These are phyloP conservation scores for Graphilbum fragrans DNA, from an alignment of 2,329 filamentous ascomycete genomes.

Conservation along the genomic window DNA sequence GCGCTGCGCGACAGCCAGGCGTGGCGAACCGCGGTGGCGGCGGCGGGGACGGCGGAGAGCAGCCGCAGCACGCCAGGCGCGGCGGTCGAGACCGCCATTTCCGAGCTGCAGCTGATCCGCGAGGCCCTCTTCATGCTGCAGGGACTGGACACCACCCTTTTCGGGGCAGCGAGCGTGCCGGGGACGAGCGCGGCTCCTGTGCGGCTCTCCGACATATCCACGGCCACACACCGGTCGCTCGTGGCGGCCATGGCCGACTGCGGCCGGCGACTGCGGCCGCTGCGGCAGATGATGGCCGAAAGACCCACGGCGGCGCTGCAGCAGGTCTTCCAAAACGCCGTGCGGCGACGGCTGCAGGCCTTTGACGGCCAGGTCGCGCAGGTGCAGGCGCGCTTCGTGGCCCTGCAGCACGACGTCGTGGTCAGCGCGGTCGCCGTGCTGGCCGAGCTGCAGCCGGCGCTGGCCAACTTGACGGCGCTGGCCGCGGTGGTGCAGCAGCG, in stretches of 20 bases:
- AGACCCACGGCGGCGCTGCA: constrained; percentile 36
- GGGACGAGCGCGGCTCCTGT: constrained; percentile 21
- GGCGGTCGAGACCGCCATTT: constrained; percentile 25
- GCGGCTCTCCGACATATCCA: constrained; percentile 34
- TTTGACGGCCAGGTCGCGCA: constrained; percentile 48
- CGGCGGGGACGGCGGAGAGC: neutral
- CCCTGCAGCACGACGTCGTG: constrained; percentile 36
- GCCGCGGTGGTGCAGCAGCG: constrained; percentile 49
- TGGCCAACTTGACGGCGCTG: constrained; percentile 46
- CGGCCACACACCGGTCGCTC: constrained; percentile 36
- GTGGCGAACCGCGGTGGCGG: constrained; percentile 25
- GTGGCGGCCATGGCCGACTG: constrained; percentile 33
- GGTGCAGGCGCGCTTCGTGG: constrained; percentile 49
- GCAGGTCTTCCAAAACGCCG: constrained; percentile 58
- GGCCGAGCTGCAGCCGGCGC: constrained; percentile 38
- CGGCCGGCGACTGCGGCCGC: constrained; percentile 29
- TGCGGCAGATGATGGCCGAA: constrained; percentile 29
- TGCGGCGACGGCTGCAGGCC: constrained; percentile 40
- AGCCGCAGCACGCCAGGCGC: neutral
- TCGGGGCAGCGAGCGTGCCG: constrained; percentile 30
- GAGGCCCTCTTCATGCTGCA: constrained; percentile 79
- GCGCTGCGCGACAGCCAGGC: constrained; percentile 29
- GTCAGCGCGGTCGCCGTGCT: constrained; percentile 57
- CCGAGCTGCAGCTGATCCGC: constrained; percentile 62
- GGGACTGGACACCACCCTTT: constrained; percentile 65